Conservation (phyloP, 352 stramenopile genomes). For the Globisporangium nodosum region DNA sequence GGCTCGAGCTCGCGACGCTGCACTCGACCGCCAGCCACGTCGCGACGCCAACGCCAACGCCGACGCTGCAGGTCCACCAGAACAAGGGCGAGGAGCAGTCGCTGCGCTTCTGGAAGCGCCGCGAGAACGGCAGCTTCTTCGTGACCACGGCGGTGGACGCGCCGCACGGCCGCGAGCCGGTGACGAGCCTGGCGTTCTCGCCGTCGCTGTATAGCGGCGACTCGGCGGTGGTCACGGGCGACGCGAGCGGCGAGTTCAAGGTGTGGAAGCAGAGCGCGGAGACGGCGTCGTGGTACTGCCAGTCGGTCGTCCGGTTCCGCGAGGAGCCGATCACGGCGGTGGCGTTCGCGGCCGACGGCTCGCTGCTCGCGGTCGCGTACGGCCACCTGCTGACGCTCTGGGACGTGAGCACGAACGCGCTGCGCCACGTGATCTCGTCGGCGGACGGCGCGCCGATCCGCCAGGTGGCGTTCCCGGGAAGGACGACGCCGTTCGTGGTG, state of each 20-base stretch:
- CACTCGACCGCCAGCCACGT: slow-evolving; percentile 24
- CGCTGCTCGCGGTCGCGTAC: slow-evolving; percentile 81
- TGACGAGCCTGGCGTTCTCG: slow-evolving; percentile 58
- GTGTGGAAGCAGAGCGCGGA: slow-evolving; percentile 58
- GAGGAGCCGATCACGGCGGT: slow-evolving; percentile 60
- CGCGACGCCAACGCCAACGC: slow-evolving; percentile 3
- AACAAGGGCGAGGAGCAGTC: slow-evolving; percentile 39
- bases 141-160: slow-evolving; percentile 79
- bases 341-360: slow-evolving; percentile 71
- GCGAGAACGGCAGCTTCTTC: slow-evolving; percentile 68
- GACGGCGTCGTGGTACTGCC: slow-evolving; percentile 59
- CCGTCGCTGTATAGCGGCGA: slow-evolving; percentile 25
- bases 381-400: slow-evolving; percentile 78
- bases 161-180: slow-evolving; percentile 47
- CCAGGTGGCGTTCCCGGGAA: slow-evolving; percentile 55
- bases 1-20: slow-evolving; percentile 52
- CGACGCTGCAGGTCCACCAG: too few relatives aligned
- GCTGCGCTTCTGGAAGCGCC: slow-evolving; percentile 74
- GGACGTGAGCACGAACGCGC: slow-evolving; percentile 67
- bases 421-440: slow-evolving; percentile 71
- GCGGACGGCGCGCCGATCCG: slow-evolving; percentile 46
- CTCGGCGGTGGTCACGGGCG: slow-evolving; percentile 49
- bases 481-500: slow-evolving; percentile 57
- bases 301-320: slow-evolving; percentile 74
- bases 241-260: slow-evolving; percentile 72